Evolutionary conservation across 164 flowering plant species (phyloP), one percentile per base, ranked within the genome.

Genomic region (Vitis vinifera): DNA sequence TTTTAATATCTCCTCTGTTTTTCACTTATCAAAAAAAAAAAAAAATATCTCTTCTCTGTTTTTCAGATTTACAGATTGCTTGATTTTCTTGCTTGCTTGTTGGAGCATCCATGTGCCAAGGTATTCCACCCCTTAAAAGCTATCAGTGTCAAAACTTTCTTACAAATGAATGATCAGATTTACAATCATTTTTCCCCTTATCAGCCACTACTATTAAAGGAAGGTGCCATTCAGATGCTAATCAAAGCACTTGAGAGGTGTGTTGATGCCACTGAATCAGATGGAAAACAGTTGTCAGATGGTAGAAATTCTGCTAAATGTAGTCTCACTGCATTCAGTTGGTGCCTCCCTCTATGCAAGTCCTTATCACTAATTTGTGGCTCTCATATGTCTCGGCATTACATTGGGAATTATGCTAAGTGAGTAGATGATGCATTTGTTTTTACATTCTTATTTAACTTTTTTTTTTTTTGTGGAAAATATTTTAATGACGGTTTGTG

Each of bases 41-140:
- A 19, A 19, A 19, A 1, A 0, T 1, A 19, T 68, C 27, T 37
- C 44, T 51, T 8, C 31, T 75, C 1, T 63, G 11, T 56, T 62
- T 63, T 80, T n/a, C 85, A 95, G 99, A 85, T 82, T 53, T 82
- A 80, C 70, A 81, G 87, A 72, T 76, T 82, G 69, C 89, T 95
- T 65, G 87, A 87, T 70, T 93, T 95, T 81, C 73, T 89, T 77
- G 85, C 85, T 66, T 77, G 86, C 71, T 77, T 90, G 59, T 66
- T 89, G 88, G 99, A 95, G 81, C 98, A 95, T 88, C 97, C 97
- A 23, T 71, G 63, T 72, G 86, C 86, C 65, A 90, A 89, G 97
- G 99, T 96, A 67, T 63, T 66, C 16, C 48, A 13, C 9, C 49
- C 51, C 37, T 37, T 48, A 51, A 19, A 17, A n/a, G 31, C 9